phyloP scores from a whole-genome alignment of 352 stramenopile species.

The Globisporangium splendens region DNA sequence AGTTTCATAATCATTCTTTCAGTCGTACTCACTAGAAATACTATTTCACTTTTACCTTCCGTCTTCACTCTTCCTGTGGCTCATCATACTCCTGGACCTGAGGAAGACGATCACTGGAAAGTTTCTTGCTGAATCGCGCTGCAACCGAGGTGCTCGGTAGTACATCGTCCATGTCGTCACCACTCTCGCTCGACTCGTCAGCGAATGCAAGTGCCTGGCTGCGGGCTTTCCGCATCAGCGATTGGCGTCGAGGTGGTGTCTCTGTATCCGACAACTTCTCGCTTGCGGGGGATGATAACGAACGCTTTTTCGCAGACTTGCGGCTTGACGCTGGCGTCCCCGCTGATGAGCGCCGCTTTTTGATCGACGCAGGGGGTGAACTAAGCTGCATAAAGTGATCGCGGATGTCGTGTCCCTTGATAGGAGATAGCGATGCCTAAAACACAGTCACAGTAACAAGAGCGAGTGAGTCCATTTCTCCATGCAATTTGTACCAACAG shows the following conservation, averaged over 20 bases:
- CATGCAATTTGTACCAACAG: neutral
- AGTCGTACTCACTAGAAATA: too few relatives aligned
- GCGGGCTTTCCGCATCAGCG: constrained; percentile 44
- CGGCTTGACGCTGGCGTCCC: constrained; percentile 4
- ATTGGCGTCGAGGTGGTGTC: constrained; percentile 41
- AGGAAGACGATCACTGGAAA: neutral
- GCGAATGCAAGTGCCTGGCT: constrained; percentile 42
- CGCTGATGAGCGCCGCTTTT: constrained; percentile 33
- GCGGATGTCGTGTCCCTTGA: constrained; percentile 52
- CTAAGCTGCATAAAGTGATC: constrained; percentile 60
- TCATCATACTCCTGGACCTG: neutral
- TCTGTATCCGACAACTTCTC: constrained; percentile 2
- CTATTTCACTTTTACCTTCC: too few relatives aligned
- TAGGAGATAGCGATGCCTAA: constrained; percentile 69
- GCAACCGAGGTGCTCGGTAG: constrained; percentile 24
- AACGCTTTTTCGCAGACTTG: constrained; percentile 11
- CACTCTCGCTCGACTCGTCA: constrained; percentile 48
- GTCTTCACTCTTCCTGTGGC: neutral
- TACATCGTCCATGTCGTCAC: constrained; percentile 38
- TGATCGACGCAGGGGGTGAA: constrained; percentile 53
- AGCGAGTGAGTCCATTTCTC: constrained; percentile 6
- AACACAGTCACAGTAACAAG: constrained; percentile 9
- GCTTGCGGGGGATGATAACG: constrained; percentile 3
- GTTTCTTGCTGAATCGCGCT: constrained; percentile 20
- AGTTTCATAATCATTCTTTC: too few relatives aligned